Evolutionary conservation across 2,329 filamentous ascomycete genomes (phyloP).

Genomic region (Claviceps fusiformis): DNA sequence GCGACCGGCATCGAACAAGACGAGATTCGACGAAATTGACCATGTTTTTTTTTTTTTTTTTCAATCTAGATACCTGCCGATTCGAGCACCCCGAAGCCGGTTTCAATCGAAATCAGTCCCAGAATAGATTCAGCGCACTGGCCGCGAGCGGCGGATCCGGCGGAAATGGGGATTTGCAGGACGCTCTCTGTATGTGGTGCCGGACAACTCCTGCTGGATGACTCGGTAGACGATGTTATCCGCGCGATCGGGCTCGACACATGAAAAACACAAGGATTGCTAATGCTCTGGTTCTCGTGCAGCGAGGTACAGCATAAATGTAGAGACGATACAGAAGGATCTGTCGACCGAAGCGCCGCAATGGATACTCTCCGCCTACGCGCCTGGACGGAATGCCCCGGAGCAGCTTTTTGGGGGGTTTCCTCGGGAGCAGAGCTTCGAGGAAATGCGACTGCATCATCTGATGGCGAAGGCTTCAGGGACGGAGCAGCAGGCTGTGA

Average conservation of each 20-base stretch:
- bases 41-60: not conserved
- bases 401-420: slow-evolving; percentile 72
- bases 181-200: slow-evolving; percentile 11
- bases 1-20: not conserved
- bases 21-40: not conserved
- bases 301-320: slow-evolving; percentile 38
- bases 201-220: not conserved
- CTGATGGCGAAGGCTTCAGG: slow-evolving; percentile 44
- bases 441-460: slow-evolving; percentile 74
- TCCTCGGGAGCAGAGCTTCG: slow-evolving; percentile 70
- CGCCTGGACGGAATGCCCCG: slow-evolving; percentile 62
- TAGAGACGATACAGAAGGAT: slow-evolving; percentile 49
- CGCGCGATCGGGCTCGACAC: not conserved
- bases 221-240: not conserved
- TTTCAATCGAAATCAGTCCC: slow-evolving; percentile 19
- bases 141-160: slow-evolving; percentile 14
- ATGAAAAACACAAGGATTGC: not conserved
- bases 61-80: slow-evolving; percentile 32
- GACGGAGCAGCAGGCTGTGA: slow-evolving; percentile 40
- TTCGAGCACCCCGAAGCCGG: slow-evolving; percentile 38
- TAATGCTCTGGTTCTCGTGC: slow-evolving; percentile 1
- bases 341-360: slow-evolving; percentile 57
- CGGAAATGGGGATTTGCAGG: slow-evolving; percentile 13
- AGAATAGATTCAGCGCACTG: slow-evolving; percentile 46
- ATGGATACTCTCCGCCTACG: slow-evolving; percentile 83